A percentile compares a stretch with the other conserved stretches of the same genome.
These are phyloP conservation scores for Ogataea zsoltii DNA, from an alignment of 805 yeast genomes.

Conservation along the genomic window DNA sequence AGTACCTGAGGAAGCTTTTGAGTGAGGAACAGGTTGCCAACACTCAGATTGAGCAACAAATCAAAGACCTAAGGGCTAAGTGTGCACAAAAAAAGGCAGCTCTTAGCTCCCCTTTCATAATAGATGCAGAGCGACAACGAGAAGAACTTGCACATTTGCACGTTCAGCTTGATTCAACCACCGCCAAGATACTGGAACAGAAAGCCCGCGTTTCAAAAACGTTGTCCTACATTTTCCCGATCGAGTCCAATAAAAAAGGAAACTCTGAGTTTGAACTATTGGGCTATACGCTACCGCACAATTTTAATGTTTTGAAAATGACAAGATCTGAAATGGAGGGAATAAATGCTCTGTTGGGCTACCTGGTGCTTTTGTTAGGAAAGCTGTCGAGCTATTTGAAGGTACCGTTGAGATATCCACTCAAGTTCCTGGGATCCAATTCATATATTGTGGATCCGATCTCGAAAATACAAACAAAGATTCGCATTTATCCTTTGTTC, in stretches of 20 bases:
- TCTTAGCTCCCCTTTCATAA: background rate
- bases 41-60: constrained; percentile 1
- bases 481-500: constrained; percentile 50
- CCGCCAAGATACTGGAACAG: constrained; percentile 17
- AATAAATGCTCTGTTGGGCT: constrained; percentile 51
- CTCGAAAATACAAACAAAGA: constrained; percentile 36
- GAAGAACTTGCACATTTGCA: constrained; percentile 18
- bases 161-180: constrained; percentile 15
- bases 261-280: constrained; percentile 31
- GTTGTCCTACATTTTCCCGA: constrained; percentile 35
- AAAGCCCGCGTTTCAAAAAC: constrained; percentile 28
- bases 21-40: constrained; percentile 3
- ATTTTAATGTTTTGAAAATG: constrained; percentile 19
- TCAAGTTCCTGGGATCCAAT: constrained; percentile 47
- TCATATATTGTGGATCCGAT: constrained; percentile 52
- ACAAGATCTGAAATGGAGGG: constrained; percentile 38
- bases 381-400: constrained; percentile 42
- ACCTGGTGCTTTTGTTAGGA: constrained; percentile 43
- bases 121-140: background rate
- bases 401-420: constrained; percentile 50
- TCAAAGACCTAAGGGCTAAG: constrained; percentile 1
- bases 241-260: constrained; percentile 23
- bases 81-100: constrained; percentile 2
- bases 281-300: constrained; percentile 32
- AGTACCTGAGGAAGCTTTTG: constrained; percentile 4